Evolutionary conservation across 2,329 filamentous ascomycete genomes (phyloP), one percentile per base, ranked within the genome.

Genomic region (Alternaria sp.): DNA sequence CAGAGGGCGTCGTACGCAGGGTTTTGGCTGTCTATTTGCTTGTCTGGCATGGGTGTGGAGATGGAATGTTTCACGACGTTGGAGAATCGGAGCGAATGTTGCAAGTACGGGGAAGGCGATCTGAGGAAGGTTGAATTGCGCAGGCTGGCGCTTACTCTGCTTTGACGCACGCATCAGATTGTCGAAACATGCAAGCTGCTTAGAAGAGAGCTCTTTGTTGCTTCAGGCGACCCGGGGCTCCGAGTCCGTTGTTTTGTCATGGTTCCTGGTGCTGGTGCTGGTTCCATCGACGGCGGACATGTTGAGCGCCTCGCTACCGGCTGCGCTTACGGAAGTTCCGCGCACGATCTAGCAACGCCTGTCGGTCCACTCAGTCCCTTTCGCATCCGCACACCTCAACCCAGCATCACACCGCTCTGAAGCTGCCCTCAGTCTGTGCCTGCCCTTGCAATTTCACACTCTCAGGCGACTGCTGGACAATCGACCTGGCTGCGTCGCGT

Each of bases 401-500:
- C 62, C 49, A 61, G 63, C 63, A 59, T 61, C 64, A 62, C 69
- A 68, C 69, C 69, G 65, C 65, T 51, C 55, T 62, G 65, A 55
- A 55, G 46, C 57, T 44, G 59, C 52, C 43, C 40, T 49, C 50
- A 40, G 60, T 65, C 61, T 65, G 61, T 69, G 59, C 69, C 61
- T 65, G 59, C 62, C 67, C 67, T 45, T 54, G 61, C 52, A 62
- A 65, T 59, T 55, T 59, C 51, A 50, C 60, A 45, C 59, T 57
- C 60, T 28, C 64, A 55, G 55, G 54, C 47, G 46, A 49, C 62
- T 57, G 59, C 40, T 66, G 50, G 19, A 59, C 55, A 62, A 59
- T 55, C 26, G 55, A 57, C 57, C 64, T 36, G 45, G 43, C 23
- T 65, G 66, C 66, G 63, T 68, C 71, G 70, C 70, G 64, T 76